Evolutionary conservation across 192 early-diverging fungal genomes (phyloP), one percentile per base, ranked within the genome.

Genomic region (Podila minutissima): DNA sequence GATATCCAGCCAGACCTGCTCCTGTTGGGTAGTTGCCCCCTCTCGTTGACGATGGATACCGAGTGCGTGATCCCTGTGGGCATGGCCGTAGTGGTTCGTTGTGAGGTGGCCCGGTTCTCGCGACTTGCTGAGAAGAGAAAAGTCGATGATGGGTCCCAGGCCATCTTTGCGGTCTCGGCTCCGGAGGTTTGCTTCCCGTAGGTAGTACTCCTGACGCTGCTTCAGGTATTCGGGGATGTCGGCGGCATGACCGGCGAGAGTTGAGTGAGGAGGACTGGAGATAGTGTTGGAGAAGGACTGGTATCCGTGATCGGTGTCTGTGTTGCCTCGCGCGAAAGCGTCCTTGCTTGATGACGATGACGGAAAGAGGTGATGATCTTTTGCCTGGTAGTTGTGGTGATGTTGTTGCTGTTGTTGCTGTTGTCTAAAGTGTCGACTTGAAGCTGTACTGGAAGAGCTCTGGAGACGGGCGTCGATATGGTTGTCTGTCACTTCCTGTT

Each of bases 121-220:
- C 10, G 33, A 29, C 13, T 37, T 15, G 9, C 5, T 24, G 11
- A 49, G 33, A 9, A 69, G 50, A 9, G 70, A 72, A 57, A 69
- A 81, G 62, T 81, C 77, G 1, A 81, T 26, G 46, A 81, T 73
- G 0, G 77, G 77, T 17, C 77, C 77, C 8, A 81, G 51, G 10
- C 77, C 77, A 61, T 81, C 77, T 7, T 73, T 17, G 7, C 66
- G 61, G 49, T 81, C 77, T 29, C 49, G 70, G 33, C 77, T 73
- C 46, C 77, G 61, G n/a, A 66, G 17, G 12, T 15, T 6, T 17
- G 77, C 71, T 33, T 81, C 77, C 0, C 66, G 77, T 1, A 62
- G 22, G 24, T 81, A 81, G 49, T 73, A 81, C 32, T 81, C 77
- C 48, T 81, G 71, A 3, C 77, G 77, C 17, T 73, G 70, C 48